These are phyloP conservation scores for Excoecaria cochinchinensis DNA, from an alignment of 345 rosid species.

Conservation along the genomic window DNA sequence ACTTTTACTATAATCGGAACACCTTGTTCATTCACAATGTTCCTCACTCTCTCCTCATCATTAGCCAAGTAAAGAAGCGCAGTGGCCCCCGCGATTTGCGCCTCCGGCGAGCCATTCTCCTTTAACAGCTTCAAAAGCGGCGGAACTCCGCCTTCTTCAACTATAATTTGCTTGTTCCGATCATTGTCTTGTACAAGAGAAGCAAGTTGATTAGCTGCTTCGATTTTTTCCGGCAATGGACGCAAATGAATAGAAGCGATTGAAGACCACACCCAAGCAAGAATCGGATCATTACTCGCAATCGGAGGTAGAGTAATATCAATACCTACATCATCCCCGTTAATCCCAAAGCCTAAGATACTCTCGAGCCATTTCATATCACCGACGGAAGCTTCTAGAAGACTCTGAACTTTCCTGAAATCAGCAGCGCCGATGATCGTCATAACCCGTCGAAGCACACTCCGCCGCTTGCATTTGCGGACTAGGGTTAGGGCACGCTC, in stretches of 20 bases:
- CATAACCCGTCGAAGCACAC: constrained; percentile 57
- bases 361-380: constrained; percentile 77
- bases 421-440: constrained; percentile 66
- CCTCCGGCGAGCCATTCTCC: constrained; percentile 56
- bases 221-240: constrained; percentile 50
- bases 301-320: constrained; percentile 75
- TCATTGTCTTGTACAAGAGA: constrained; percentile 71
- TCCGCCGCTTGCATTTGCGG: constrained; percentile 74
- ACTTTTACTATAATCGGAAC: constrained; percentile 63
- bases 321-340: constrained; percentile 41
- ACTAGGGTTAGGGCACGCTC: constrained; percentile 55
- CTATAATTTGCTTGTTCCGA: constrained; percentile 80
- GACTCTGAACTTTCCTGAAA: constrained; percentile 56
- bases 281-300: constrained; percentile 83
- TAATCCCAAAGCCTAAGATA: constrained; percentile 48
- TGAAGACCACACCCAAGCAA: constrained; percentile 89
- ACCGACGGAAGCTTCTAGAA: constrained; percentile 79
- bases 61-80: constrained; percentile 50
- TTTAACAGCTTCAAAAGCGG: constrained; percentile 66
- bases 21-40: constrained; percentile 52
- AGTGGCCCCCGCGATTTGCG: constrained; percentile 63
- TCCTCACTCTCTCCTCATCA: constrained; percentile 60
- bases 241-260: constrained; percentile 62
- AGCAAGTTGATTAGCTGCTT: constrained; percentile 72
- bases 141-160: constrained; percentile 80